These are phyloP conservation scores for Acacia crassicarpa DNA, from an alignment of 306 rosid species.

Conservation along the genomic window DNA sequence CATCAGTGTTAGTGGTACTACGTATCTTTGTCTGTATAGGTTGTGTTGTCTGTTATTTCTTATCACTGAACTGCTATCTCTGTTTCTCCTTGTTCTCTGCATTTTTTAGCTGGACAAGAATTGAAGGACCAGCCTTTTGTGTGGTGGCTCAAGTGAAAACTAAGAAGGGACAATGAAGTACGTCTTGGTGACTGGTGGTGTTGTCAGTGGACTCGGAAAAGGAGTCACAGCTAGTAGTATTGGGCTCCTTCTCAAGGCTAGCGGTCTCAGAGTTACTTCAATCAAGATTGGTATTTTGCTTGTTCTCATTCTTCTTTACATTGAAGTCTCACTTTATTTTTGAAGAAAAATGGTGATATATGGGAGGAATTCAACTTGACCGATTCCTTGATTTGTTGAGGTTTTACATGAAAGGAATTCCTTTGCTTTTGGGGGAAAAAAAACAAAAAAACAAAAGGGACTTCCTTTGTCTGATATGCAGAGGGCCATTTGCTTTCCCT, in stretches of 20 bases:
- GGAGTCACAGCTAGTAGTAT: conserved; percentile 91
- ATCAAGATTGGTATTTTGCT: conserved; percentile 70
- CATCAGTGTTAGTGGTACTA: conserved; percentile 8
- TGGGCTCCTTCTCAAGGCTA: conserved; percentile 72
- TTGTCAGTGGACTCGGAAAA: conserved; percentile 89
- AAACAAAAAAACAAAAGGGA: neutral
- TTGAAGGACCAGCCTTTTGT: conserved; percentile 10
- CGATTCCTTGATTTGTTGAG: conserved; percentile 4
- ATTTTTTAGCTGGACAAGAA: conserved; percentile 31
- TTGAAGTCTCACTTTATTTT: conserved; percentile 1
- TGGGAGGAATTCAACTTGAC: neutral
- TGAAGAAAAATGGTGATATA: neutral
- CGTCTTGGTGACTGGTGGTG: conserved; percentile 89
- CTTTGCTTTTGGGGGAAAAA: neutral
- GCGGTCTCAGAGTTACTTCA: conserved; percentile 84
- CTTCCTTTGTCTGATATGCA: neutral
- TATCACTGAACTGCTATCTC: conserved; percentile 26
- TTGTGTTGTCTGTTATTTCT: conserved; percentile 22
- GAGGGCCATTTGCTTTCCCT: conserved; percentile 11
- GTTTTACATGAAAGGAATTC: conserved; percentile 19
- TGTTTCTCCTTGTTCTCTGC: conserved; percentile 23
- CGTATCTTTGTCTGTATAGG: conserved; percentile 19
- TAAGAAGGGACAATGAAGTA: conserved; percentile 62
- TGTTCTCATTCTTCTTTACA: neutral
- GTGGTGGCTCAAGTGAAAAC: neutral